Evolutionary conservation across 371 early-diverging fungal species (phyloP).

Genomic region (Syncephalis fuscata): DNA sequence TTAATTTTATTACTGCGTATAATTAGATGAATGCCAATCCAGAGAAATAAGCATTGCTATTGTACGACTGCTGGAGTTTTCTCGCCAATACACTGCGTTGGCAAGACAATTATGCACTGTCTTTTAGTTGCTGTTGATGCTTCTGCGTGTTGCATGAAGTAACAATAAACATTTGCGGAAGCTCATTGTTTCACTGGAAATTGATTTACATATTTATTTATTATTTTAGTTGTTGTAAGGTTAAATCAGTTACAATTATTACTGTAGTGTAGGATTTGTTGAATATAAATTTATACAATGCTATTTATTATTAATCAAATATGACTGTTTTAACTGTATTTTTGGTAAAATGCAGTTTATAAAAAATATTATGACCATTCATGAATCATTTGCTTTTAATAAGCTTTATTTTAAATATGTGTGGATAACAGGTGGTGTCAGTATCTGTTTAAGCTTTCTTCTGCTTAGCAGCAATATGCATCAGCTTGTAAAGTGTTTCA

Average conservation of each 20-base stretch:
- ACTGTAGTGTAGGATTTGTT: background rate
- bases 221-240: background rate
- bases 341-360: background rate
- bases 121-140: background rate
- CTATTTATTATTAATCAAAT: background rate
- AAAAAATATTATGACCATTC: background rate
- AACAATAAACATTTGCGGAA: background rate
- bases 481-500: background rate
- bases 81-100: background rate
- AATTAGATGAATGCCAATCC: constrained; percentile 50
- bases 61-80: background rate
- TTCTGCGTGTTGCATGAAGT: background rate
- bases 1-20: too few relatives aligned
- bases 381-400: too few relatives aligned
- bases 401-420: too few relatives aligned
- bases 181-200: background rate
- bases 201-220: background rate
- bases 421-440: too few relatives aligned
- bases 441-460: too few relatives aligned
- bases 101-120: background rate
- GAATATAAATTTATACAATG: background rate
- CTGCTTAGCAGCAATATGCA: background rate
- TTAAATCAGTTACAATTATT: background rate
- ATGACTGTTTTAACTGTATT: too few relatives aligned
- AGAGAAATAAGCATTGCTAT: constrained; percentile 8